These are phyloP conservation scores for Globisporangium nagaii DNA, from an alignment of 352 stramenopile species.

Conservation along the genomic window DNA sequence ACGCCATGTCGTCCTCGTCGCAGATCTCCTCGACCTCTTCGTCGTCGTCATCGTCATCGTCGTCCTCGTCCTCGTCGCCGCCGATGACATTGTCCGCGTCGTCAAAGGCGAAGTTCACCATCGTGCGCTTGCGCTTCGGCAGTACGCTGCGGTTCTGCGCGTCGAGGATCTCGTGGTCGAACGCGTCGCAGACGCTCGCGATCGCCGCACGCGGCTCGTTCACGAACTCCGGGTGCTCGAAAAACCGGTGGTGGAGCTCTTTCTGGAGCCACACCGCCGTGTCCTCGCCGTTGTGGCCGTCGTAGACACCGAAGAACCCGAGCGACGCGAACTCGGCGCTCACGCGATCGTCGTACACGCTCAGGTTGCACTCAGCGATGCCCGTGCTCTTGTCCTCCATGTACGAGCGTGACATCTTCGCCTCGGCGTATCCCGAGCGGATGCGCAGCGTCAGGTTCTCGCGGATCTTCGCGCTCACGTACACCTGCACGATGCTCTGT, in stretches of 20 bases:
- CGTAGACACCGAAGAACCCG: slow-evolving; percentile 83
- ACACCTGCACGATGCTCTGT: slow-evolving; percentile 66
- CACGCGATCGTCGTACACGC: slow-evolving; percentile 31
- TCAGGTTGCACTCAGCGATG: slow-evolving; percentile 41
- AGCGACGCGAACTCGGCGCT: slow-evolving; percentile 35
- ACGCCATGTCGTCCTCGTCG: slow-evolving; percentile 42
- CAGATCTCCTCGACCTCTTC: slow-evolving; percentile 30
- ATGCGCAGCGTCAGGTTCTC: slow-evolving; percentile 72
- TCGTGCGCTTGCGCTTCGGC: slow-evolving; percentile 58
- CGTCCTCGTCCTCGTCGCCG: slow-evolving; percentile 13
- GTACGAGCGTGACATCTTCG: slow-evolving; percentile 77
- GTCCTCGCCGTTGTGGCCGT: slow-evolving; percentile 83
- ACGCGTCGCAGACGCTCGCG: slow-evolving; percentile 39
- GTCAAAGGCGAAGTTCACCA: slow-evolving; percentile 23
- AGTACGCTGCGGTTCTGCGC: slow-evolving; percentile 66
- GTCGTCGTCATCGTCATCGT: slow-evolving; percentile 15
- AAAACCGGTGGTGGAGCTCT: slow-evolving; percentile 73
- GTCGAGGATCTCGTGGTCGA: slow-evolving; percentile 77
- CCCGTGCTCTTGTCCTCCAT: slow-evolving; percentile 84
- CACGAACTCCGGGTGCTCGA: slow-evolving; percentile 51
- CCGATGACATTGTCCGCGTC: slow-evolving; percentile 9
- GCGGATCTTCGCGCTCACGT: slow-evolving; percentile 85
- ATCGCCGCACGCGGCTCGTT: slow-evolving; percentile 50
- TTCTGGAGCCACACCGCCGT: slow-evolving; percentile 75
- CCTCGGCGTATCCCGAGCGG: slow-evolving; percentile 76